These are phyloP conservation scores for Pyrus communis DNA, from an alignment of 306 rosid species.

Conservation along the genomic window DNA sequence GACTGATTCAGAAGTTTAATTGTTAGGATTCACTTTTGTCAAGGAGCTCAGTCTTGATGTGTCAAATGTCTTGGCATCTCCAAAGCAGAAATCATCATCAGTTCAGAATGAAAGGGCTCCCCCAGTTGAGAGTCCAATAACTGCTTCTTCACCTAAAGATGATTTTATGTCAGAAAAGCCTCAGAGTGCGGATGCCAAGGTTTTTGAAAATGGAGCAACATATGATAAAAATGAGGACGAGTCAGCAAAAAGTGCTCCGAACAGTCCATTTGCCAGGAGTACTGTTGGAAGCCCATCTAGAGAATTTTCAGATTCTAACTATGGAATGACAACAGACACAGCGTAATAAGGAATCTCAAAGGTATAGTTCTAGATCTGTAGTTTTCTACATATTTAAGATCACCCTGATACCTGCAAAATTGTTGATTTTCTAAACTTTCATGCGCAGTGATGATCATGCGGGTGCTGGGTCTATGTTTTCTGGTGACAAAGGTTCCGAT, in stretches of 20 bases:
- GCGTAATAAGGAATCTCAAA: constrained; percentile 56
- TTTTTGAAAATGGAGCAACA: constrained; percentile 63
- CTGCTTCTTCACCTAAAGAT: constrained; percentile 40
- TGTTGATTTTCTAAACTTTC: constrained; percentile 10
- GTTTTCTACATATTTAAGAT: constrained; percentile 3
- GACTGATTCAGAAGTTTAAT: too few relatives aligned
- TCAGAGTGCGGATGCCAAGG: constrained; percentile 42
- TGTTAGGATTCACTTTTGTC: too few relatives aligned
- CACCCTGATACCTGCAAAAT: not conserved
- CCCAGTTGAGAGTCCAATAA: constrained; percentile 26
- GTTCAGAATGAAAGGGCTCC: too few relatives aligned
- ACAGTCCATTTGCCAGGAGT: constrained; percentile 70
- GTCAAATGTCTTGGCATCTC: too few relatives aligned
- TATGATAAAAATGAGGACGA: constrained; percentile 53
- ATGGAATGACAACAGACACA: constrained; percentile 43
- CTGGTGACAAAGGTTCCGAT: constrained; percentile 63
- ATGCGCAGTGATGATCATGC: constrained; percentile 63
- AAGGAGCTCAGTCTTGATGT: too few relatives aligned
- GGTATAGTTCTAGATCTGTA: constrained; percentile 40
- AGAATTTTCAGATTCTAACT: constrained; percentile 45
- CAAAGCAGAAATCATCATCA: too few relatives aligned
- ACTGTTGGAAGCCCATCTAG: constrained; percentile 61
- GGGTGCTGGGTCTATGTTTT: constrained; percentile 56
- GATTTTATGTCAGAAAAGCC: constrained; percentile 48
- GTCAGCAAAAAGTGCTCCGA: constrained; percentile 59